Evolutionary conservation across 202 grass and related monocot species (phyloP).

Genomic region (Musa balbisiana): DNA sequence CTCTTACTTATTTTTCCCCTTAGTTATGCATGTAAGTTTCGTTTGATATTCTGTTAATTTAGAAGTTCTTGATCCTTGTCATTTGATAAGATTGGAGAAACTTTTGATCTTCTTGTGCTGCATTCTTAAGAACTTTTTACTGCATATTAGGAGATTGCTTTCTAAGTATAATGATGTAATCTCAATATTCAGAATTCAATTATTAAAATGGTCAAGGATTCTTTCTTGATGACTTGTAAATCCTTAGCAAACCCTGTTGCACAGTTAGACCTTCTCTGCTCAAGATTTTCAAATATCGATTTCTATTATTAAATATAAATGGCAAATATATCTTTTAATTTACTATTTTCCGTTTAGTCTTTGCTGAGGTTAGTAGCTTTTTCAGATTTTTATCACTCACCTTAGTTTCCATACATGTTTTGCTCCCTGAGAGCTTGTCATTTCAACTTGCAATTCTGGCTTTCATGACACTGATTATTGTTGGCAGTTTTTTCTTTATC

Average conservation of each 20-base stretch:
- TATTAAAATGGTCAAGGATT: too few species aligned
- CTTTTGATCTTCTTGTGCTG: too few species aligned
- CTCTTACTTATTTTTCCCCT: too few species aligned
- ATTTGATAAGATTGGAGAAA: too few species aligned
- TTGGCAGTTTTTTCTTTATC: slow-evolving; percentile 88
- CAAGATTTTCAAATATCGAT: background rate
- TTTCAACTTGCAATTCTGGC: background rate
- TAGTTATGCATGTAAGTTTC: too few species aligned
- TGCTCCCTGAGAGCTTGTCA: background rate
- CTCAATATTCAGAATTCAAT: too few species aligned
- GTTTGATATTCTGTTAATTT: too few species aligned
- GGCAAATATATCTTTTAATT: background rate
- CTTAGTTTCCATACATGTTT: background rate
- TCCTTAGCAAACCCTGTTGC: background rate
- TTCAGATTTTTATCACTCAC: background rate
- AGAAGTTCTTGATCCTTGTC: too few species aligned
- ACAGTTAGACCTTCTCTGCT: background rate
- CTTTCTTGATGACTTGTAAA: background rate
- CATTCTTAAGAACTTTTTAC: too few species aligned
- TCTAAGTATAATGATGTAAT: too few species aligned
- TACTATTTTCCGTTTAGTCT: background rate
- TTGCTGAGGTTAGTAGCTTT: background rate
- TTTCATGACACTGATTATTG: background rate
- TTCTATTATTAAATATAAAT: background rate
- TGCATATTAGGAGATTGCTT: too few species aligned